Base-by-base conservation (phyloP, 257 asterid genomes). In the Solanum medicagineum region DNA sequence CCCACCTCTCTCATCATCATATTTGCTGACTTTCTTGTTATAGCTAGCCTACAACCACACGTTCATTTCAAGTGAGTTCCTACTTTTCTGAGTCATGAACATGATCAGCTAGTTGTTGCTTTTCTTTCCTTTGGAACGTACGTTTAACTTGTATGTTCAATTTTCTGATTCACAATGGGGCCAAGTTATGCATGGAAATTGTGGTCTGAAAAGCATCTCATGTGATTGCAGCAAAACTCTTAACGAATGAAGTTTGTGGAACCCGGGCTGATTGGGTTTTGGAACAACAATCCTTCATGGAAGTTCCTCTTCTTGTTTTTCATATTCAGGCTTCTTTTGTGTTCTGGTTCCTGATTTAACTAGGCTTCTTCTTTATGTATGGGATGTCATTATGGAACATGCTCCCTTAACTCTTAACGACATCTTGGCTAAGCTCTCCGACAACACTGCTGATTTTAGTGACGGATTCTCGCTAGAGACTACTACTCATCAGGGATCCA, bases 391-490 rank as follows among this genome's bases (percentile, higher is more conserved):
- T 91, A 94, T 94, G 98, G 98, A 87, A 88, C 93, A 93, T 89
- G 95, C 90, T 87, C 89, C 84, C 85, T 85, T 71, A 86, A 86
- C 88, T 59, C 92, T 90, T 55, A 89, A 89, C 51, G 80, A 87
- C 90, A 88, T 88, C 87, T 81, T 85, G 56, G 88, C 53, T 83
- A 19, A 89, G 83, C 88, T 90, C 49, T 84, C 90, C 24, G 92
- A 90, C 81, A 85, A 56, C 85, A 11, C 83, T 10, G 68, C 49
- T 69, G 93, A 91, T 90, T 90, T 89, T 91, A 86, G 87, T 85
- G 93, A 94, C 55, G 98, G 98, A 17, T 94, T 92, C 95, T 92
- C 97, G 98, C 88, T 94, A 93, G 94, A 93, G 84, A 87, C 97
- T 56, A 87, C 92, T 17, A 85, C 93, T 24, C 47, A 91, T 54